Evolutionary conservation across 225 moss, liverwort and hornwort species (phyloP), one percentile per base, ranked within the genome.

Genomic region (Ulota crispa): DNA sequence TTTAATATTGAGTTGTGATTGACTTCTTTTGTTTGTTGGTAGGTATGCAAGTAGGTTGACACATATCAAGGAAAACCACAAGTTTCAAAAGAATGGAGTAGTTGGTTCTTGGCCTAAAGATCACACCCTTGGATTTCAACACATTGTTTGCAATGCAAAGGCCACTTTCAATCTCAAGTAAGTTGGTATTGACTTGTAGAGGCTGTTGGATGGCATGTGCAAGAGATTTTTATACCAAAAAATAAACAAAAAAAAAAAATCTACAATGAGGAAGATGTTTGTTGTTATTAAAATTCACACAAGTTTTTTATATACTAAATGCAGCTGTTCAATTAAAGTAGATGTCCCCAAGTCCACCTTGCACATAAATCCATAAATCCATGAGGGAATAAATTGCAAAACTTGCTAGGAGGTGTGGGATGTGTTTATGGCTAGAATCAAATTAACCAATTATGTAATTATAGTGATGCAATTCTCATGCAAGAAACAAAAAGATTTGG

Each of bases 1-100:
- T 20, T 20, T 18, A 41, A 11, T 9, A 21, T 5, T 20, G 21
- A 15, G n/a, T 32, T 56, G 9, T 57, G 79, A 57, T 39, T 7
- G 28, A 15, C 65, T 23, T 16, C 27, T 47, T 67, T 34, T 50
- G 10, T 18, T 28, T 42, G 50, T 36, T 78, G 78, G 80, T 89
- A 99, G 99, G 84, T 93, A 93, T 77, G 84, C 85, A n/a, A 96
- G 96, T 84, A 93, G 99, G 81, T 86, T 99, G 52, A 96, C 89
- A 4, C 94, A 89, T 27, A 92, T 99, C 59, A 94, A 83, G 80
- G 99, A 94, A 82, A 99, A 92, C 61, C 88, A 93, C 80, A 96
- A 99, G 84, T 99, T 99, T 72, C 89, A 87, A 67, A 91, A 88
- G 76, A 81, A 91, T 62, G 99, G 93, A 76, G 80, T 89, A 32